Evolutionary conservation across 208 protist genomes (phyloP), one percentile per base, ranked within the genome.

Genomic region (Leishmania mexicana): DNA sequence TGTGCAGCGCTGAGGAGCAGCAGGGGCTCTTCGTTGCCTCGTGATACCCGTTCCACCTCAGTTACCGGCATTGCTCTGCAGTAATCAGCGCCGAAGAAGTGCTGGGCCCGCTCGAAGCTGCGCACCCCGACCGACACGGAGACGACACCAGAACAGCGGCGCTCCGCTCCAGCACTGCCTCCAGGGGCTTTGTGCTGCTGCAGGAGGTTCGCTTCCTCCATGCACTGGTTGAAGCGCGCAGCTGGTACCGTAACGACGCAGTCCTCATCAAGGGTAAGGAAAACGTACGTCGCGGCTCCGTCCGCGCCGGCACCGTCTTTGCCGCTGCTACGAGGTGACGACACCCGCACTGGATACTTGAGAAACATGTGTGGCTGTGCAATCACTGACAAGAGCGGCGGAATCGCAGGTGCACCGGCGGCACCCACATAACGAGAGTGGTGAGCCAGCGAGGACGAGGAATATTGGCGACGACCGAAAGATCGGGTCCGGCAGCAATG

Each of bases 231-330:
- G 60, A 89, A 92, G 71, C 76, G 81, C 15, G 53, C 10, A 19
- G 81, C 87, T 28, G 89, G 87, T 71, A 94, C 88, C 31, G 81
- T 72, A 21, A 93, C 90, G 49, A 93, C 78, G 78, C 87, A 84
- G 4, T 67, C 62, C 57, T 86, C 76, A 62, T 94, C 90, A 10
- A 85, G 75, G 35, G 90, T 96, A 31, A 93, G 38, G 76, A 92
- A 94, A 31, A 91, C 81, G 82, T 93, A 94, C 40, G 90, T 87
- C 67, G 81, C 73, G 3, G 70, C 73, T 42, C 80, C 70, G 38
- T 76, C 70, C 8, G 45, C 81, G 1, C 45, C 31, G 53, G 40
- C 58, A 28, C 71, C 70, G 40, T 42, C 24, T 47, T n/a, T 24
- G 78, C 13, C 5, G 72, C 35, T 47, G 79, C 76, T 38, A n/a